A percentile compares a stretch with the other conserved stretches of the same genome.
Conservation (phyloP, 2,329 filamentous ascomycete genomes). For the Pestalotiopsis sp. region DNA sequence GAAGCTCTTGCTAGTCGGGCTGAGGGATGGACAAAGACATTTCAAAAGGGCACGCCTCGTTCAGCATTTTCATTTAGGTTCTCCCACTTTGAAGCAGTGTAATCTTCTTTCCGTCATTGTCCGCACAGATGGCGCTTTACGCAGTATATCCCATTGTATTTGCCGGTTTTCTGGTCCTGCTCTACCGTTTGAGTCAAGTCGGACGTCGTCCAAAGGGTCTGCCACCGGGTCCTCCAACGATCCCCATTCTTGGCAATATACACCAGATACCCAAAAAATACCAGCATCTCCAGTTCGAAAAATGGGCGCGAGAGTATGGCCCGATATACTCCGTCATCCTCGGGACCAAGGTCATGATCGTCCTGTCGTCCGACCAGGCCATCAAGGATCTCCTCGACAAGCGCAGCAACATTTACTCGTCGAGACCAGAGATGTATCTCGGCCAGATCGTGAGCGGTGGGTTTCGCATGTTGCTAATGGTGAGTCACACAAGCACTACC, state of each 20-base stretch:
- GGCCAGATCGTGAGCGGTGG: slow-evolving; percentile 34
- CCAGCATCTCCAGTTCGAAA: slow-evolving; percentile 48
- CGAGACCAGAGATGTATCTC: slow-evolving; percentile 45
- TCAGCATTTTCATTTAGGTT: neutral
- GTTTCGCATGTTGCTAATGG: slow-evolving; percentile 22
- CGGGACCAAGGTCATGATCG: slow-evolving; percentile 48
- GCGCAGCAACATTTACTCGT: slow-evolving; percentile 50
- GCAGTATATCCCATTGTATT: neutral
- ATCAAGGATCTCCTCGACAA: slow-evolving; percentile 57
- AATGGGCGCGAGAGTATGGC: slow-evolving; percentile 55
- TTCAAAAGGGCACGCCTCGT: neutral
- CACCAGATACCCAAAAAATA: slow-evolving; percentile 48
- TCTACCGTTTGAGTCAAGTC: slow-evolving; percentile 13
- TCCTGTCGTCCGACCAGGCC: slow-evolving; percentile 45
- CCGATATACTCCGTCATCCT: slow-evolving; percentile 54
- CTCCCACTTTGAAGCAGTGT: neutral
- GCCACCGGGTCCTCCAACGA: slow-evolving; percentile 53
- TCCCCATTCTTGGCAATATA: slow-evolving; percentile 54
- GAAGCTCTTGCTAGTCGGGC: neutral
- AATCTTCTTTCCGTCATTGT: neutral
- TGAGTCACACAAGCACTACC: slow-evolving; percentile 1
- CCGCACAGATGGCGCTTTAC: neutral
- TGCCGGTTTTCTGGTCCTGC: neutral
- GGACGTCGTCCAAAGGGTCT: slow-evolving; percentile 34
- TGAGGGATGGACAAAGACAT: neutral